Percentiles rank a stretch among this genome's conserved stretches.
Conservation (phyloP, 768 basidiomycete species). For the Lentinula sp. region DNA sequence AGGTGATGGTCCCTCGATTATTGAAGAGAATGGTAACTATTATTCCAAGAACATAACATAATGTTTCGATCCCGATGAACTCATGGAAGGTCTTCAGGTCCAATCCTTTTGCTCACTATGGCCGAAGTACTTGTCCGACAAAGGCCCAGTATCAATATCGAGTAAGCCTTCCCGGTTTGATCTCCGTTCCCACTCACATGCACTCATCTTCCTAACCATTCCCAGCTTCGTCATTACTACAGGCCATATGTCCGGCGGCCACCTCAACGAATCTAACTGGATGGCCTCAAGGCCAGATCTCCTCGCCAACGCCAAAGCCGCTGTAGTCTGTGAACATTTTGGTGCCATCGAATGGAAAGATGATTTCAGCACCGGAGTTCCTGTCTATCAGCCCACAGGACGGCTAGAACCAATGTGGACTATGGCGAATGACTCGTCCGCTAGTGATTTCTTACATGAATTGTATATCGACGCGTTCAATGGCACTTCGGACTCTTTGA, state of each 20-base stretch:
- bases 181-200: neutral
- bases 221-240: slow-evolving; percentile 22
- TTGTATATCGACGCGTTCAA: slow-evolving; percentile 21
- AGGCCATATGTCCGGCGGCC: slow-evolving; percentile 22
- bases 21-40: slow-evolving; percentile 23
- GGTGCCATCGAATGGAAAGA: slow-evolving; percentile 26
- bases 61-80: neutral
- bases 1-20: slow-evolving; percentile 26
- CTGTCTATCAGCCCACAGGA: slow-evolving; percentile 20
- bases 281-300: slow-evolving; percentile 20
- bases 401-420: slow-evolving; percentile 26
- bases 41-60: neutral
- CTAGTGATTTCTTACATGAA: slow-evolving; percentile 16
- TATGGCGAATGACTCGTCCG: slow-evolving; percentile 21
- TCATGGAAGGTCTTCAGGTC: slow-evolving; percentile 12
- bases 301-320: slow-evolving; percentile 19
- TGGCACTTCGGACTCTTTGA: slow-evolving; percentile 17
- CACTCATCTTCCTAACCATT: neutral
- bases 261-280: slow-evolving; percentile 22
- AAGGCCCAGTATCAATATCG: slow-evolving; percentile 19
- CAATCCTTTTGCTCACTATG: slow-evolving; percentile 22
- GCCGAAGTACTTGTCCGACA: slow-evolving; percentile 22
- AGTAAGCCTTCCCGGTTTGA: slow-evolving; percentile 11
- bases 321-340: slow-evolving; percentile 24
- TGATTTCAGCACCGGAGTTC: slow-evolving; percentile 12